Percentiles rank a stretch among this genome's conserved stretches.
Conservation (phyloP, 495 filamentous ascomycete species). For the Podospora bellae-mahoneyi region DNA sequence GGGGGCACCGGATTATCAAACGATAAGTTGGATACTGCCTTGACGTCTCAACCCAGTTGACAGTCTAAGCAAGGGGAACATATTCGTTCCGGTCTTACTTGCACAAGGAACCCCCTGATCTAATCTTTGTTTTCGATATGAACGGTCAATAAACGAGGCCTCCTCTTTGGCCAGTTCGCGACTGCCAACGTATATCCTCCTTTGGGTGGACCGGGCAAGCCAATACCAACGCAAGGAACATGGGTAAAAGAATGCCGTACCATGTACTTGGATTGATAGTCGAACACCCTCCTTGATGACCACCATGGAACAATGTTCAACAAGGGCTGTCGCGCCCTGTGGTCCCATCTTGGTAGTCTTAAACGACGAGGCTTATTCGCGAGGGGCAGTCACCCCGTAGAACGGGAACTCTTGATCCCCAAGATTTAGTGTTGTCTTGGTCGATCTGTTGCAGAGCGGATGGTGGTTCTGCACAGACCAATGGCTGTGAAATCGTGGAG, state of each 20-base stretch:
- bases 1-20: constrained; percentile 1
- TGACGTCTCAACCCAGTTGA: not conserved
- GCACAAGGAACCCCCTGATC: constrained; percentile 1
- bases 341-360: constrained; percentile 6
- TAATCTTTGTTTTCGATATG: not conserved
- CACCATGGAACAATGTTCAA: not conserved
- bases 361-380: constrained; percentile 2
- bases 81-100: constrained; percentile 18
- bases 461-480: not conserved
- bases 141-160: not conserved
- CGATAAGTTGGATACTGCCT: not conserved
- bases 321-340: not conserved
- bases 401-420: not conserved
- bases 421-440: not conserved
- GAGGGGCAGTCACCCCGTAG: not conserved
- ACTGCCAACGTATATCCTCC: constrained; percentile 7
- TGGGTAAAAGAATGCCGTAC: constrained; percentile 1
- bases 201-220: constrained; percentile 20
- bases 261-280: constrained; percentile 5
- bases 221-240: constrained; percentile 17
- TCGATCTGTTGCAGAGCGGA: not conserved
- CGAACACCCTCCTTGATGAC: not conserved
- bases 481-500: not conserved
- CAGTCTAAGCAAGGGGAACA: constrained; percentile 14
- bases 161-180: constrained; percentile 16